Evolutionary conservation across 371 early-diverging fungal species (phyloP).

Genomic region (Rhizopus sp.): DNA sequence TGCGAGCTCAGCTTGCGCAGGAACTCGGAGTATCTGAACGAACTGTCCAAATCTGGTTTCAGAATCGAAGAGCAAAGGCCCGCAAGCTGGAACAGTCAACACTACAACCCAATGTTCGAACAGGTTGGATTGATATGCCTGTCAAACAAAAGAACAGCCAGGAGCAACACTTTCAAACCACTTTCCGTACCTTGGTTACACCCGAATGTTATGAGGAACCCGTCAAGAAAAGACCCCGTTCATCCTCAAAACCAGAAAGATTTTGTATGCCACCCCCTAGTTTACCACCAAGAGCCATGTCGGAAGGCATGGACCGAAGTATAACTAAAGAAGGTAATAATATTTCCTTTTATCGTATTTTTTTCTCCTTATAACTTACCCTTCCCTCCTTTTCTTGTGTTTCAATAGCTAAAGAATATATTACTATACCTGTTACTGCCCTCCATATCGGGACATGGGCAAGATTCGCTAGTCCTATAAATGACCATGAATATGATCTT

Average conservation of each 20-base stretch:
- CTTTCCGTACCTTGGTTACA: constrained; percentile 38
- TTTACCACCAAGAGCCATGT: constrained; percentile 37
- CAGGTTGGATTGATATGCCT: constrained; percentile 40
- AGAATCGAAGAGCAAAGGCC: constrained; percentile 81
- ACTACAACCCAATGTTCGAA: constrained; percentile 37
- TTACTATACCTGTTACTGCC: constrained; percentile 27
- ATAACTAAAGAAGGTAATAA: constrained; percentile 17
- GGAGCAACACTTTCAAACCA: constrained; percentile 27
- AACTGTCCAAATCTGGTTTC: constrained; percentile 96
- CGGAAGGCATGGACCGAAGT: constrained; percentile 32
- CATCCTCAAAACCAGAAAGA: constrained; percentile 40
- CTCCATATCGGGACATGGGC: constrained; percentile 43
- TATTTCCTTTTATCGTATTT: constrained; percentile 1
- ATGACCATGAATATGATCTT: constrained; percentile 24
- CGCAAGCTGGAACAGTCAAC: constrained; percentile 32
- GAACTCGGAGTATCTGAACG: constrained; percentile 50
- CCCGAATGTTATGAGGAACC: constrained; percentile 34
- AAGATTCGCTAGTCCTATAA: constrained; percentile 26
- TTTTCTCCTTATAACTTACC: background rate
- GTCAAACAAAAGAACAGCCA: constrained; percentile 6
- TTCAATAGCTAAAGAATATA: constrained; percentile 7
- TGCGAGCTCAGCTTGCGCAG: constrained; percentile 31
- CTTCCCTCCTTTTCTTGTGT: background rate
- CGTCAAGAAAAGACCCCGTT: constrained; percentile 37
- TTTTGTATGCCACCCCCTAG: constrained; percentile 11